Evolutionary conservation across 2,329 filamentous ascomycete species (phyloP).

Genomic region (Arthroderma sp.): DNA sequence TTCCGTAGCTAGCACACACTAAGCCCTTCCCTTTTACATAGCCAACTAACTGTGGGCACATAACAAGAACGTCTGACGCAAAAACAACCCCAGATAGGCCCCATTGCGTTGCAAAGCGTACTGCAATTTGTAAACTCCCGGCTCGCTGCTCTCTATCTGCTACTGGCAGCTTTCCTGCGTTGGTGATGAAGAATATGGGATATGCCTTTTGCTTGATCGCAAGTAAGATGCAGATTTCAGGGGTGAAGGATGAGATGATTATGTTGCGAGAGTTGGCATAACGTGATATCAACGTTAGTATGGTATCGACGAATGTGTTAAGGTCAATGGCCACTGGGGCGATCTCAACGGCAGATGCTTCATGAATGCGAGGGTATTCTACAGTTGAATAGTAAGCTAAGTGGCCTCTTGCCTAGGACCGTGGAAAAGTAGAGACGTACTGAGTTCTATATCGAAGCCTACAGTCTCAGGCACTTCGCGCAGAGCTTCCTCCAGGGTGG

Average conservation of each 20-base stretch:
- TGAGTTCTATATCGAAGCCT: slow-evolving; percentile 34
- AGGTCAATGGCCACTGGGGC: slow-evolving; percentile 28
- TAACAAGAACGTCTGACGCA: slow-evolving; percentile 26
- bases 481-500: slow-evolving; percentile 31
- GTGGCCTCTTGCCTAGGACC: not conserved
- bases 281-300: slow-evolving; percentile 23
- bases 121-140: slow-evolving; percentile 27
- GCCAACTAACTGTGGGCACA: slow-evolving; percentile 27
- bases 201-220: slow-evolving; percentile 17
- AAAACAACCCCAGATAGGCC: slow-evolving; percentile 29
- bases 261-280: slow-evolving; percentile 22
- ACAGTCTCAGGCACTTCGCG: slow-evolving; percentile 25
- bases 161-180: slow-evolving; percentile 18
- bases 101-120: slow-evolving; percentile 31
- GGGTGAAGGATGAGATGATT: slow-evolving; percentile 22
- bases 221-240: slow-evolving; percentile 21
- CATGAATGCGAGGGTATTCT: slow-evolving; percentile 34
- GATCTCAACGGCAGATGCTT: slow-evolving; percentile 26
- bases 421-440: slow-evolving; percentile 17
- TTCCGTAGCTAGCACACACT: slow-evolving; percentile 26
- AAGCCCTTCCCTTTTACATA: slow-evolving; percentile 26
- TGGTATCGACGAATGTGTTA: slow-evolving; percentile 31
- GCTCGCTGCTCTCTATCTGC: slow-evolving; percentile 24
- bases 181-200: slow-evolving; percentile 22
- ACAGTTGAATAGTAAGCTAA: not conserved